Evolutionary conservation across 352 stramenopile species (phyloP), one percentile per base, ranked within the genome.

Genomic region (Phytophthora lateralis): DNA sequence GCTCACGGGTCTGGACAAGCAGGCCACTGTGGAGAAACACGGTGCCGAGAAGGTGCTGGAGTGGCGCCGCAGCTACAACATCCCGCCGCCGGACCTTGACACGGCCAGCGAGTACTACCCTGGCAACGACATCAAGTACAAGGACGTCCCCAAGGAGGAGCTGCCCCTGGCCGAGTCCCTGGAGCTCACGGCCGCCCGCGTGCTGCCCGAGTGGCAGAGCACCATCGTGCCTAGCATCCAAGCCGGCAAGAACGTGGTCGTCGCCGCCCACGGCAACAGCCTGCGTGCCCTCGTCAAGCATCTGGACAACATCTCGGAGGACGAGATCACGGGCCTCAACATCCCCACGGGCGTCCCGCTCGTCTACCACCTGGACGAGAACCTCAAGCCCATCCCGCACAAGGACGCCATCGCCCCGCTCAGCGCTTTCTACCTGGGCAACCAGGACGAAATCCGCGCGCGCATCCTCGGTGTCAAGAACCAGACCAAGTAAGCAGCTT

Each of bases 11-110:
- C 78, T 97, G 42, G 83, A 89, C 73, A 98, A 98, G 69, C 83
- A 88, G 35, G 87, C 94, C 27, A 97, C 90, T 2, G 93, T 96
- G 4, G 76, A 93, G 55, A 89, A 97, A 69, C 80, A 98, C 48
- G 93, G 96, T 29, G 80, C 93, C 39, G 93, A 98, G 27, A 75
- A 97, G 51, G 96, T 99, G 48, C 89, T 97, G 52, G 77, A 98
- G 63, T 99, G 97, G 97, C 85, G 97, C 63, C 88, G 97, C 55
- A 97, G 86, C 68, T 99, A 99, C 82, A 96, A 99, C 82, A 97
- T 99, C 63, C 97, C 97, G 54, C 98, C 98, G 18, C 98, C 98
- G 29, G 68, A 85, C 43, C 83, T 99, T 6, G 93, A 74, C 88
- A 98, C 78, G 45, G 65, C 81, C 48, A 97, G 96, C 70, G 71